Evolutionary conservation across 768 basidiomycete genomes (phyloP).

Genomic region (Russula brevipes): DNA sequence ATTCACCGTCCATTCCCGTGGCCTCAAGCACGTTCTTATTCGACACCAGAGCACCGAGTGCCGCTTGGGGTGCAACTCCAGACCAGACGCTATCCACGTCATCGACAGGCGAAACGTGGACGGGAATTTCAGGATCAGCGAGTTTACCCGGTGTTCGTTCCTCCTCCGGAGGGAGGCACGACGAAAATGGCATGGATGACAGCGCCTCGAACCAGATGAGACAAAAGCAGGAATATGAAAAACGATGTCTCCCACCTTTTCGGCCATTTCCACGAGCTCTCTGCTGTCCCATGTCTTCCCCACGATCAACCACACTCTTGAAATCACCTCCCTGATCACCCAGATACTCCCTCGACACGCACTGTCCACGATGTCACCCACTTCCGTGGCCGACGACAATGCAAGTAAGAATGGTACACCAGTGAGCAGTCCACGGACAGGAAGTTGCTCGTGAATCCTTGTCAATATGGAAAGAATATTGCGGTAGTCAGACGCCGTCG

Average conservation of each 20-base stretch:
- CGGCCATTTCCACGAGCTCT: slow-evolving; percentile 48
- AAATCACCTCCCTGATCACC: slow-evolving; percentile 58
- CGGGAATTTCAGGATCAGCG: slow-evolving; percentile 9
- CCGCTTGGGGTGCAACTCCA: slow-evolving; percentile 14
- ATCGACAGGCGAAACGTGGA: slow-evolving; percentile 9
- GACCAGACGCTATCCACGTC: slow-evolving; percentile 7
- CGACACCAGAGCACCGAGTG: slow-evolving; percentile 6
- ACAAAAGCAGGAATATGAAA: not conserved
- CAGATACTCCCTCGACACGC: slow-evolving; percentile 41
- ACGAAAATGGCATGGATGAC: slow-evolving; percentile 11
- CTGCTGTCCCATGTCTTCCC: slow-evolving; percentile 65
- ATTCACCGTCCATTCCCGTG: slow-evolving; percentile 21
- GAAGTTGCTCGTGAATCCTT: slow-evolving; percentile 65
- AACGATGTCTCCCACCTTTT: slow-evolving; percentile 43
- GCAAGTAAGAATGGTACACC: slow-evolving; percentile 87
- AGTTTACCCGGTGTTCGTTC: slow-evolving; percentile 7
- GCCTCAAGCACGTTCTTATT: slow-evolving; percentile 19
- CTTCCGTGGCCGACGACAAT: slow-evolving; percentile 49
- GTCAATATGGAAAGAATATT: slow-evolving; percentile 64
- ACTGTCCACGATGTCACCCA: slow-evolving; percentile 39
- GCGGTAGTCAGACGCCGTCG: slow-evolving; percentile 69
- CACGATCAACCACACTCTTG: slow-evolving; percentile 60
- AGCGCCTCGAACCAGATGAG: slow-evolving; percentile 12
- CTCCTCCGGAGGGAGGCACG: slow-evolving; percentile 16
- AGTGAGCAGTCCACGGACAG: slow-evolving; percentile 65